Evolutionary conservation across 768 basidiomycete species (phyloP).

Genomic region (Steccherinum ochraceum): DNA sequence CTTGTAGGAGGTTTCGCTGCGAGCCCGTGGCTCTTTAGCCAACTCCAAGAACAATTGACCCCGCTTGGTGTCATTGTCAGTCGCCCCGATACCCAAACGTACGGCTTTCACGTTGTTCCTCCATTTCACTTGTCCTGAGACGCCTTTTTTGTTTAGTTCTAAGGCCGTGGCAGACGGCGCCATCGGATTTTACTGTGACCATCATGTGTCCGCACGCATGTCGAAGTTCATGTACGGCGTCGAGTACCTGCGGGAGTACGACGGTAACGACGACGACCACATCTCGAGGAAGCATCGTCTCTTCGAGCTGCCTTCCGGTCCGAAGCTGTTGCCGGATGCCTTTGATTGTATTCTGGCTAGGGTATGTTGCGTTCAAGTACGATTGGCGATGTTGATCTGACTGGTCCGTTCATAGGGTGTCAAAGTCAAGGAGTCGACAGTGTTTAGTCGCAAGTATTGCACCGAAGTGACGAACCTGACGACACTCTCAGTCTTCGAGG

Average conservation of each 20-base stretch:
- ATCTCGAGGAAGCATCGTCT: constrained; percentile 54
- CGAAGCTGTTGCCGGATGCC: constrained; percentile 71
- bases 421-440: constrained; percentile 76
- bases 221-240: constrained; percentile 80
- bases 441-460: constrained; percentile 77
- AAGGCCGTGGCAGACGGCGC: constrained; percentile 85
- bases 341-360: constrained; percentile 75
- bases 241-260: constrained; percentile 66
- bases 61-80: constrained; percentile 55
- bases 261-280: constrained; percentile 62
- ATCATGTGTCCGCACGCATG: constrained; percentile 76
- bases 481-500: constrained; percentile 74
- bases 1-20: constrained; percentile 81
- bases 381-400: constrained; percentile 1
- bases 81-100: constrained; percentile 79
- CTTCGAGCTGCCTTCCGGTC: constrained; percentile 72
- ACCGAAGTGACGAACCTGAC: constrained; percentile 74
- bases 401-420: constrained; percentile 36
- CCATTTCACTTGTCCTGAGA: not conserved
- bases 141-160: constrained; percentile 55
- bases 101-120: constrained; percentile 7
- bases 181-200: constrained; percentile 80
- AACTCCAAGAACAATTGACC: constrained; percentile 63
- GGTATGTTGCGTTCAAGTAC: constrained; percentile 32
- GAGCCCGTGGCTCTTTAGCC: constrained; percentile 72